Evolutionary conservation across 1,139 yeast species (phyloP).

Genomic region (Scheffersomyces titani): DNA sequence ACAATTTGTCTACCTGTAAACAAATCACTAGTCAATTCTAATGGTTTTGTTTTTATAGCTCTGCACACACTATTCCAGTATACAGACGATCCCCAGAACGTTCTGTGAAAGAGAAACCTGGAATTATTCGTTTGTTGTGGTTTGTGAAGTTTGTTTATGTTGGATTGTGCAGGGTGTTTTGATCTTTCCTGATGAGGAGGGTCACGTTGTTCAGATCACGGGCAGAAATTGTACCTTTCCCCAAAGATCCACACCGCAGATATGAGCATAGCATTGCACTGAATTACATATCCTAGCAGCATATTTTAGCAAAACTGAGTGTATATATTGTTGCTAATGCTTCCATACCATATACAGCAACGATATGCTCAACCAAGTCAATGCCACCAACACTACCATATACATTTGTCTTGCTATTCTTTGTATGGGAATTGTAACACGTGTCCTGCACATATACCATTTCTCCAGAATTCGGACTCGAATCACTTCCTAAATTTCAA

Average conservation of each 20-base stretch:
- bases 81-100: background rate
- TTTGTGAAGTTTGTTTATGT: background rate
- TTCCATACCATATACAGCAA: no score
- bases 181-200: background rate
- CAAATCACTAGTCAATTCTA: background rate
- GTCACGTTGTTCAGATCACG: background rate
- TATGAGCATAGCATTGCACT: no score
- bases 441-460: background rate
- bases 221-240: background rate
- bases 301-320: no score
- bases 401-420: background rate
- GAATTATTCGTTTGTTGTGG: background rate
- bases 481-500: background rate
- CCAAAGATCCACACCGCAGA: background rate
- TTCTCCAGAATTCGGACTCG: background rate
- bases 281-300: no score
- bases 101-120: background rate
- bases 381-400: background rate
- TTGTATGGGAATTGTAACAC: background rate
- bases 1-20: background rate
- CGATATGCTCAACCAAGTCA: no score
- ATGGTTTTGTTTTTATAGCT: background rate
- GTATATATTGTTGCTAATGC: no score
- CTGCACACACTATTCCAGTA: background rate
- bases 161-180: background rate